A percentile compares a stretch with the other conserved stretches of the same genome.
Conservation (phyloP, 2,329 filamentous ascomycete species). For the Phialophora verrucosa region DNA sequence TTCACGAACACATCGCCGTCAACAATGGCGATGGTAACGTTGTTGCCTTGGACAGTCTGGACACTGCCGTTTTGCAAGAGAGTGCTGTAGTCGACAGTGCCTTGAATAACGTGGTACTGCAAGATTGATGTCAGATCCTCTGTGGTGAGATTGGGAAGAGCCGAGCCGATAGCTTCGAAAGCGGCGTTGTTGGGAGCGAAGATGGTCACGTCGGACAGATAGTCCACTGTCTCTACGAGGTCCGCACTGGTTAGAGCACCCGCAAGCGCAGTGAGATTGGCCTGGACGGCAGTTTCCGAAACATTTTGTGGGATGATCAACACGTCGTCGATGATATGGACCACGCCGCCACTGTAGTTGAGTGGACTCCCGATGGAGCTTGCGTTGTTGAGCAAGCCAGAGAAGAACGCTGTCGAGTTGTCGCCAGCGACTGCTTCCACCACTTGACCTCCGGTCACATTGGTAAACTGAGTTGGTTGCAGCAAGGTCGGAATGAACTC, state of each 20-base stretch:
- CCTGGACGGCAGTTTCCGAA: conserved; percentile 49
- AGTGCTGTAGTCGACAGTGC: conserved; percentile 60
- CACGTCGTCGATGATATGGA: conserved; percentile 60
- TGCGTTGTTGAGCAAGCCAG: conserved; percentile 57
- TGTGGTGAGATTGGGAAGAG: conserved; percentile 55
- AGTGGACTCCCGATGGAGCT: conserved; percentile 58
- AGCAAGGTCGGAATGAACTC: conserved; percentile 59
- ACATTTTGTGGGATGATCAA: conserved; percentile 55
- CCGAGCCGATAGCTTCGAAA: conserved; percentile 63
- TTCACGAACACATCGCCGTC: conserved; percentile 57
- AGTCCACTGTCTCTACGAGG: conserved; percentile 37
- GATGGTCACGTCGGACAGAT: conserved; percentile 61
- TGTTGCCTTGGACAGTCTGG: conserved; percentile 55
- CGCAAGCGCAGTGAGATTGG: conserved; percentile 55
- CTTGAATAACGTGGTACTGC: conserved; percentile 68
- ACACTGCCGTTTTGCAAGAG: conserved; percentile 48
- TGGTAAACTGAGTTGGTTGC: conserved; percentile 58
- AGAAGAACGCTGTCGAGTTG: conserved; percentile 57
- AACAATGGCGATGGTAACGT: conserved; percentile 56
- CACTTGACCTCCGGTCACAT: conserved; percentile 65
- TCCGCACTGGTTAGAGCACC: conserved; percentile 54
- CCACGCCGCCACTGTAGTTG: conserved; percentile 51
- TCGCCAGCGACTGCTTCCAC: conserved; percentile 53
- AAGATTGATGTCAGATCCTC: conserved; percentile 61
- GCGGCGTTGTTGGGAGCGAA: conserved; percentile 69